phyloP scores from a whole-genome alignment of 116 monocot species.

The Dioscorea cayenensis region DNA sequence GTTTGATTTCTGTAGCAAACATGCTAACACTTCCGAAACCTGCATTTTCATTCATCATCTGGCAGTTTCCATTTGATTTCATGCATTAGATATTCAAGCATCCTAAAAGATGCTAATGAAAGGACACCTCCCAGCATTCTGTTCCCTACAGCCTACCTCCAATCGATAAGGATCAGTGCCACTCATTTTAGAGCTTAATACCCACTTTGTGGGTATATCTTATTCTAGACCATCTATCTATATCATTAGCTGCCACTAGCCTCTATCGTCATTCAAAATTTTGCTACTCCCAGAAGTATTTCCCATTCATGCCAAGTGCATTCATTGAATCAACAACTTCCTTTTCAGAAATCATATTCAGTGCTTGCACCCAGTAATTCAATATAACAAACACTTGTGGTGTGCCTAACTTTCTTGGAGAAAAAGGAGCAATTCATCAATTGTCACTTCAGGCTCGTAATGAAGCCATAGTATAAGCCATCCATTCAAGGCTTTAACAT shows the following conservation, averaged over 20 bases:
- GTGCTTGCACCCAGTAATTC: conserved; percentile 67
- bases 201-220: conserved; percentile 26
- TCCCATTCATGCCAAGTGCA: conserved; percentile 34
- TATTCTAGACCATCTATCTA: conserved; percentile 30
- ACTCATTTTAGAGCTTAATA: too few species aligned
- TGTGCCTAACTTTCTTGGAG: conserved; percentile 84
- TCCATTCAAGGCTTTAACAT: conserved; percentile 54
- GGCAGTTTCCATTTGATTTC: too few species aligned
- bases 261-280: conserved; percentile 21
- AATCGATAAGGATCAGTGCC: too few species aligned
- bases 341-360: conserved; percentile 53
- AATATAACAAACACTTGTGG: conserved; percentile 79
- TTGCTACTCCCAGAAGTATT: conserved; percentile 49
- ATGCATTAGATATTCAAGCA: too few species aligned
- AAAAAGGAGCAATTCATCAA: conserved; percentile 77
- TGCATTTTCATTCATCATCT: too few species aligned
- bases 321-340: conserved; percentile 59
- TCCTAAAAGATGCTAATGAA: too few species aligned
- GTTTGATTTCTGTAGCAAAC: too few species aligned
- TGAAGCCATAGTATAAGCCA: conserved; percentile 62
- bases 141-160: too few species aligned
- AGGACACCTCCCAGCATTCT: too few species aligned
- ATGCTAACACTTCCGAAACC: too few species aligned
- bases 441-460: conserved; percentile 66
- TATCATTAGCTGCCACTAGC: conserved; percentile 36